Evolutionary conservation across 352 stramenopile species (phyloP), one percentile per base, ranked within the genome.

Genomic region (Thraustochytrium sp.): DNA sequence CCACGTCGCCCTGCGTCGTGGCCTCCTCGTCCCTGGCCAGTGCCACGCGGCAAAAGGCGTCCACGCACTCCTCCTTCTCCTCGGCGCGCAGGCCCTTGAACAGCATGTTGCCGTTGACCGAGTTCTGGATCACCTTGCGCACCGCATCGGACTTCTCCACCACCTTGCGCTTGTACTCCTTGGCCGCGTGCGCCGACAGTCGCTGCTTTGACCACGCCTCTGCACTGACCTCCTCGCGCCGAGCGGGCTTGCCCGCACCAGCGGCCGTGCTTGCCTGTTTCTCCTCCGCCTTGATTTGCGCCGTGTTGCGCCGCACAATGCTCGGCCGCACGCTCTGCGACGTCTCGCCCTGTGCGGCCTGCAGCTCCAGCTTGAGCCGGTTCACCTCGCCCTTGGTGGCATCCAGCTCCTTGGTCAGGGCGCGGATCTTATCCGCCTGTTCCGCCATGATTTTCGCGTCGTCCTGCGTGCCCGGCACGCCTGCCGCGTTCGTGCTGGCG

Each of bases 1-100:
- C 93, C 21, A 90, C 68, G 8, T 91, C 90, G 68, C 94, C 94
- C 85, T 96, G 91, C 21, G 87, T 85, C 73, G 94, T 95, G 4
- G 56, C 76, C 8, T 84, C 76, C 8, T 84, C 76, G 40, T 55
- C 76, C 8, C 34, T 13, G 13, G 3, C 21, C 5, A 76, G 56
- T 5, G 38, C 31, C 9, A 76, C 54, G 29, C n/a, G 61, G 76
- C 61, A 76, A 23, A 84, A 77, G 2, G 76, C 76, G 42, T 84
- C 61, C 18, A 76, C 76, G 61, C 54, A 77, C 31, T 76, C 76
- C 21, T 76, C 42, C 38, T 76, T 76, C 26, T 84, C 76, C 29
- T 76, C 54, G 18, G 26, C 0, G 42, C 76, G 55, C 38, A 84
- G 76, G 5, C 76, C 76, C 37, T 76, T 84, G 42, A 84, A 84